A percentile compares a stretch with the other conserved stretches of the same genome.
Evolutionary conservation across 495 filamentous ascomycete genomes (phyloP).

Genomic region (Penicillium arizonense): DNA sequence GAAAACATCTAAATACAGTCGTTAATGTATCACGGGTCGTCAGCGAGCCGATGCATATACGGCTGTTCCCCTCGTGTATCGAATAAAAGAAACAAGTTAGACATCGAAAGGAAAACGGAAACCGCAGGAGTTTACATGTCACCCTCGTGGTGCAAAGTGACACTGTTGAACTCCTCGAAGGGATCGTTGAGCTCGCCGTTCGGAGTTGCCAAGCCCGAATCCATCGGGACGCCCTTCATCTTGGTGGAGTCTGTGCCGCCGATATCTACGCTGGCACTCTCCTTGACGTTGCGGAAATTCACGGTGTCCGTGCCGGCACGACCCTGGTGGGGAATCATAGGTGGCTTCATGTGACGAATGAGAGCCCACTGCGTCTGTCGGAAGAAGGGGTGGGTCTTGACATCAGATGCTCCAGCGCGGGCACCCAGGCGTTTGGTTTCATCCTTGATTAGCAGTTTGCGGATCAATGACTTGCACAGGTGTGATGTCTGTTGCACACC

Average conservation of each 20-base stretch:
- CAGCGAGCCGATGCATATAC: constrained; percentile 29
- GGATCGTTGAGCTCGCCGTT: constrained; percentile 85
- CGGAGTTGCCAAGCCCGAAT: constrained; percentile 81
- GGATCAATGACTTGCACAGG: constrained; percentile 93
- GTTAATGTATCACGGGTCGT: constrained; percentile 43
- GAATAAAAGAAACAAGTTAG: constrained; percentile 14
- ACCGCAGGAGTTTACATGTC: constrained; percentile 45
- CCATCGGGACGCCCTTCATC: constrained; percentile 77
- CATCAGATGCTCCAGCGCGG: constrained; percentile 91
- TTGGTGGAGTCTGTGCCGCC: constrained; percentile 56
- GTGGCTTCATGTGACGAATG: constrained; percentile 97
- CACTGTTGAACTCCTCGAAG: constrained; percentile 98
- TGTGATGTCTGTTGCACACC: constrained; percentile 84
- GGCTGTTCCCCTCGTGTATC: constrained; percentile 19
- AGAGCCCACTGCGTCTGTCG: constrained; percentile 93
- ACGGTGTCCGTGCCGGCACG: constrained; percentile 81
- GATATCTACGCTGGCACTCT: constrained; percentile 93
- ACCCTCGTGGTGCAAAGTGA: constrained; percentile 95
- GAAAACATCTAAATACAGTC: constrained; percentile 29
- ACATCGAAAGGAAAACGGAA: constrained; percentile 1
- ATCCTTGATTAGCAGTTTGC: constrained; percentile 96
- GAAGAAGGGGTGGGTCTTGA: constrained; percentile 97
- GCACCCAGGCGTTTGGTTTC: constrained; percentile 93
- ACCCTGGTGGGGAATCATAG: constrained; percentile 92
- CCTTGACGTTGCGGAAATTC: constrained; percentile 97